Evolutionary conservation across 2,329 filamentous ascomycete species (phyloP).

Genomic region (Epichloe sp.): DNA sequence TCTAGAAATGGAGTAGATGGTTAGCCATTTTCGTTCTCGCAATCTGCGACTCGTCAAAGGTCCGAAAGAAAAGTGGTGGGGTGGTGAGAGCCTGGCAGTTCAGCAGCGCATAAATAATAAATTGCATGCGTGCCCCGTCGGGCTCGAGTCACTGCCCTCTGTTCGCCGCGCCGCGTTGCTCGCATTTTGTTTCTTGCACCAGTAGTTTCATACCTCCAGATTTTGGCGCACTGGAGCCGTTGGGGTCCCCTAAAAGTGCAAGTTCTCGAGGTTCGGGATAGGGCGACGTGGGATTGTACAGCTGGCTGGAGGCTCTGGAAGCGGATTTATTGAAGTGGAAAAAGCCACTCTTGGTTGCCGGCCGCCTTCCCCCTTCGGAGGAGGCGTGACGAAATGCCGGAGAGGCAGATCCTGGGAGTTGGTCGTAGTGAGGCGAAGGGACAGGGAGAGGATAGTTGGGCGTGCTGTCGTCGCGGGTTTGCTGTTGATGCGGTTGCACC

Average conservation of each 20-base stretch:
- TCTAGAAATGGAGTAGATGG: conserved; percentile 7
- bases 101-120: neutral
- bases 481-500: conserved; percentile 11
- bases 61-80: neutral
- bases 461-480: conserved; percentile 11
- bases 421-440: conserved; percentile 11
- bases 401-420: conserved; percentile 5
- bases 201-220: conserved; percentile 20
- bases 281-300: conserved; percentile 15
- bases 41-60: neutral
- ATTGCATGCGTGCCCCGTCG: neutral
- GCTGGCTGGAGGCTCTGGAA: conserved; percentile 27
- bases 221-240: conserved; percentile 17
- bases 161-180: neutral
- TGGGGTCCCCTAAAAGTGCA: conserved; percentile 24
- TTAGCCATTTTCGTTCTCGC: neutral
- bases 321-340: conserved; percentile 37
- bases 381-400: conserved; percentile 1
- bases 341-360: conserved; percentile 35
- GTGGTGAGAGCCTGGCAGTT: neutral
- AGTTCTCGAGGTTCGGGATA: conserved; percentile 24
- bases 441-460: conserved; percentile 12
- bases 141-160: neutral
- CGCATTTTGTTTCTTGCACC: neutral
- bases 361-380: conserved; percentile 9